Evolutionary conservation across 2,329 filamentous ascomycete genomes (phyloP), one percentile per base, ranked within the genome.

Genomic region (Aspergillus tamarii): DNA sequence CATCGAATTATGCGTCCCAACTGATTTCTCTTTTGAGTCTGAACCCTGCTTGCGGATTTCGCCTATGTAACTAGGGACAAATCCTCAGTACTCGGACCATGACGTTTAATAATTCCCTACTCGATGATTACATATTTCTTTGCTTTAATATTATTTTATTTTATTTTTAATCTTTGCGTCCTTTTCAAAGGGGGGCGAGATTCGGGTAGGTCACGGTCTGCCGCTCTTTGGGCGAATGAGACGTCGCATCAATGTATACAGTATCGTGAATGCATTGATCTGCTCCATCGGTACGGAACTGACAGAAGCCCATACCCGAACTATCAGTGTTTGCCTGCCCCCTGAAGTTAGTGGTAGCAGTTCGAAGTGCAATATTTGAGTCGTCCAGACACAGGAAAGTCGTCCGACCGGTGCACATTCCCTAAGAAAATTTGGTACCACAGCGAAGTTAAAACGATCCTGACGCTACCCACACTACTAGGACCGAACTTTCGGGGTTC

Each of bases 151-250:
- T 32, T 30, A 12, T 32, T 21, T 54, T 23, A 21, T 41, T 43
- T 11, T 52, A 43, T 9, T 46, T 54, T 16, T 54, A 34, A 34
- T 58, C n/a, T 28, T 41, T 43, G 16, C 26, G 32, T 23, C n/a
- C 50, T 30, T 54, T 53, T 56, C 50, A 9, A 61, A 50, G 52
- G 52, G 28, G 59, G 45, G 10, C 41, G 16, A 8, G 14, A 30
- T 30, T 32, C 8, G 11, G 28, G 23, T 21, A 46, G 39, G 41
- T 53, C 19, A 48, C 23, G 30, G 39, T 43, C 58, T 59, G 60
- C 56, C 43, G 60, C 50, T n/a, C 56, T 59, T 57, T 55, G 41
- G 23, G 21, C 57, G 62, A 62, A 66, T 68, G 65, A 68, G 66
- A 67, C 56, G 57, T 63, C 53, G 61, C 30, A 61, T 60, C 59